Base-by-base conservation (phyloP, 495 filamentous ascomycete genomes). In the Penicillium bialowiezense region DNA sequence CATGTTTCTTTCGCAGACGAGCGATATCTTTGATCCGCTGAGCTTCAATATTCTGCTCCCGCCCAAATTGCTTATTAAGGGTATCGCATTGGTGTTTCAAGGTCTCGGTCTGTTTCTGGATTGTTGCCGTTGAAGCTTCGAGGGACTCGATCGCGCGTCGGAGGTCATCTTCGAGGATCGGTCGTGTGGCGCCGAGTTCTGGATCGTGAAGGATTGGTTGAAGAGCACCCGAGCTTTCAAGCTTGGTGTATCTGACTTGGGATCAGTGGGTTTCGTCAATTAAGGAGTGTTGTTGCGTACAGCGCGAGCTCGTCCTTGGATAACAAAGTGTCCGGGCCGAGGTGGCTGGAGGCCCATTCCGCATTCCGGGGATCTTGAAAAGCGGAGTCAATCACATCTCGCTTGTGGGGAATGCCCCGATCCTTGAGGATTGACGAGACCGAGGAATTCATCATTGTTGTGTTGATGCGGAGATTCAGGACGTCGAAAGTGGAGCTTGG, bases 151-250 rank as follows among this genome's bases (percentile, higher is more conserved):
- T 73, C n/a, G 71, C 59, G 32, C 45, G 54, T 34, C 57, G 68
- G 31, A 76, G 62, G 12, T 74, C 71, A 14, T 63, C 63, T 35
- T 76, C 72, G 3, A 67, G 56, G 21, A 76, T 54, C 21, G 70
- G 68, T 53, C 65, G 69, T 6, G 59, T 69, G 41, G 64, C 61
- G 33, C 45, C 31, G 19, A 69, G 41, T 21, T 60, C 56, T 3
- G 59, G 44, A 28, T 65, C 46, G 20, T 51, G 48, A 29, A 71
- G 51, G 37, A 75, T 50, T 13, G 51, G 47, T 10, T 64, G 55
- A 18, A 72, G 53, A 24, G 54, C 34, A 10, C 67, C 62, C 1
- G 60, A 64, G 20, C 24, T 52, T 32, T 72, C 63, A 7, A 76
- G 59, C 20, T 59, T 68, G 7, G 55, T 52, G 28, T 69, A 69